Conservation (phyloP, 148 eudicot genomes). For the Oxyria digyna region DNA sequence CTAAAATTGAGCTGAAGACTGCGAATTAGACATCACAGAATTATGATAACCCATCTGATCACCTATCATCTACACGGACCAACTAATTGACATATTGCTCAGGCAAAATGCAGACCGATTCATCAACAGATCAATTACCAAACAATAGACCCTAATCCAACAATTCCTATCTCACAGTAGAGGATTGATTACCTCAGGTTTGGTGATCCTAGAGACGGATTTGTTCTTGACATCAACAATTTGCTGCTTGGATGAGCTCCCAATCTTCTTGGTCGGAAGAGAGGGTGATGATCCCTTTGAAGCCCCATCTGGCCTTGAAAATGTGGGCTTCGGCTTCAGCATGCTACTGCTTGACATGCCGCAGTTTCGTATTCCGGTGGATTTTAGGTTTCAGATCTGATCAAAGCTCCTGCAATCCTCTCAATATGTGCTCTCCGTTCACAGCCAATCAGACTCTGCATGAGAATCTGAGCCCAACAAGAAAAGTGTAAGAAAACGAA, state of each 20-base stretch:
- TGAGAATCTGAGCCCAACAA: slow-evolving; percentile 5
- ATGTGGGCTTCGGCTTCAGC: neutral
- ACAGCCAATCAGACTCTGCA: neutral
- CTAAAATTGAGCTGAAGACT: neutral
- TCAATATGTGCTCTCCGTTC: neutral
- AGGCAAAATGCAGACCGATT: neutral
- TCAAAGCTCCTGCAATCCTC: neutral
- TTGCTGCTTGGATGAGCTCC: slow-evolving; percentile 5
- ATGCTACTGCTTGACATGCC: neutral
- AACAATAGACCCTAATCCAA: neutral
- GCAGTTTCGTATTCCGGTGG: neutral
- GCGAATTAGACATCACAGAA: neutral
- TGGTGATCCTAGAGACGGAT: neutral
- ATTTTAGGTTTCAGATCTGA: neutral
- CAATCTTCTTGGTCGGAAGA: slow-evolving; percentile 1
- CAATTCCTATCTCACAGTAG: neutral
- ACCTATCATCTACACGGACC: neutral
- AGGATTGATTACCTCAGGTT: neutral
- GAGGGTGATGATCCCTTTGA: slow-evolving; percentile 3
- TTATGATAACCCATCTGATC: neutral
- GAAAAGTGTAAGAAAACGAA: neutral
- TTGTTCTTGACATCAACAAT: slow-evolving; percentile 1
- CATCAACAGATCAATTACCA: neutral
- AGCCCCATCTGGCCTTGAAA: slow-evolving; percentile 1
- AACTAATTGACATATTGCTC: neutral